phyloP scores from a whole-genome alignment of 371 early-diverging fungal species.

The Rhizopus delemar region DNA sequence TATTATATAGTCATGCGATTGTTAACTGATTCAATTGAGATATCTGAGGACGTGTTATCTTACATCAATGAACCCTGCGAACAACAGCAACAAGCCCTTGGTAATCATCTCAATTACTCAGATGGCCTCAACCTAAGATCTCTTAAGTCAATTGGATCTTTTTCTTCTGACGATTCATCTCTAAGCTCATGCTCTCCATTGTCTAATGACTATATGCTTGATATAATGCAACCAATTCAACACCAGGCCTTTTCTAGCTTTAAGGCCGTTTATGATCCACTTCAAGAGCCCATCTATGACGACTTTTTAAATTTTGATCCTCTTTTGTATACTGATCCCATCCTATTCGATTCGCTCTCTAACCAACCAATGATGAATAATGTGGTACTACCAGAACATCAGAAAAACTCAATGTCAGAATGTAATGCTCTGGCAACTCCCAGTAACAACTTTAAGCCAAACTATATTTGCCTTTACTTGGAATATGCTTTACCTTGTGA shows the following conservation, averaged over 20 bases:
- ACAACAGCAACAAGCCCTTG: not conserved
- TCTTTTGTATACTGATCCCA: constrained; percentile 5
- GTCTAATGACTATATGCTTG: constrained; percentile 50
- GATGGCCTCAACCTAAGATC: not conserved
- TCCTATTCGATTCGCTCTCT: constrained; percentile 7
- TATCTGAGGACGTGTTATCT: constrained; percentile 25
- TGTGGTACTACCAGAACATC: not conserved
- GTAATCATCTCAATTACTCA: not conserved
- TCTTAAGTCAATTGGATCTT: constrained; percentile 32
- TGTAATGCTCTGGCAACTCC: too few relatives aligned
- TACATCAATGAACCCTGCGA: not conserved
- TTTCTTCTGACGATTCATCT: constrained; percentile 51
- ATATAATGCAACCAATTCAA: constrained; percentile 41
- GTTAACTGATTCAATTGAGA: constrained; percentile 43
- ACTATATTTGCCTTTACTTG: constrained; percentile 48
- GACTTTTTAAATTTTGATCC: not conserved
- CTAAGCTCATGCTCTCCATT: constrained; percentile 41
- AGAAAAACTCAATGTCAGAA: not conserved
- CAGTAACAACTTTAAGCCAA: constrained; percentile 35
- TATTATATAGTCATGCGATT: constrained; percentile 48
- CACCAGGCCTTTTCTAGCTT: constrained; percentile 24
- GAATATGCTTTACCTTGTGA: constrained; percentile 45
- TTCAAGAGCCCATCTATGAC: constrained; percentile 24
- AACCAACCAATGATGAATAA: not conserved
- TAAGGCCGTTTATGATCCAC: constrained; percentile 29